Percentiles rank a stretch among this genome's conserved stretches.
Evolutionary conservation across 495 filamentous ascomycete genomes (phyloP).

Genomic region (Aspergillus biplanus): DNA sequence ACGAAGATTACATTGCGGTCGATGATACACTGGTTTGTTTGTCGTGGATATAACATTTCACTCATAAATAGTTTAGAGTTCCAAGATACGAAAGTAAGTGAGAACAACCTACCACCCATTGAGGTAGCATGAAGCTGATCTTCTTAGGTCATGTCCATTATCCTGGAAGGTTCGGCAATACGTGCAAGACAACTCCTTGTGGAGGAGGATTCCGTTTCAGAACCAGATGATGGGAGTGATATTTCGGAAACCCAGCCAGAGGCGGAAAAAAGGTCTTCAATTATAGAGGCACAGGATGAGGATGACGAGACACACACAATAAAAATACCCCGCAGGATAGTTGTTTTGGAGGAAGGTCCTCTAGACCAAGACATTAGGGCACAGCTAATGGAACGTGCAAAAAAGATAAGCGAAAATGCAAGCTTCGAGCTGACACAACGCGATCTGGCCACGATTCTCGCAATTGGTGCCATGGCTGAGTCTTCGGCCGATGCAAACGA

Average conservation of each 20-base stretch:
- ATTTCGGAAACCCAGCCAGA: not conserved
- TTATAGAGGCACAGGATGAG: not conserved
- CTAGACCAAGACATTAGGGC: not conserved
- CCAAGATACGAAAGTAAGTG: constrained; percentile 59
- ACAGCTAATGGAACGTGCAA: not conserved
- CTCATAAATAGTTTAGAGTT: constrained; percentile 63
- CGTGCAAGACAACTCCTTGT: constrained; percentile 9
- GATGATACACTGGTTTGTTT: constrained; percentile 54
- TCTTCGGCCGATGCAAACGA: not conserved
- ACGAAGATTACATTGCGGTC: constrained; percentile 38
- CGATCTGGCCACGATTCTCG: constrained; percentile 8
- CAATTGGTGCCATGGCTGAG: constrained; percentile 6
- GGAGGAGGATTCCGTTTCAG: not conserved
- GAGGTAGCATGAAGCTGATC: not conserved
- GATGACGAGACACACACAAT: not conserved
- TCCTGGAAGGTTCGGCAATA: constrained; percentile 42
- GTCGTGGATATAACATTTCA: constrained; percentile 57
- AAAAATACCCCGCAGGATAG: not conserved
- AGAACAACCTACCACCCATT: not conserved
- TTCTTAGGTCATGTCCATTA: constrained; percentile 45
- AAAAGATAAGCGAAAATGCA: not conserved
- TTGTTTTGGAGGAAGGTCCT: not conserved
- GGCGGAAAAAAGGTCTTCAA: not conserved
- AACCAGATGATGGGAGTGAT: not conserved
- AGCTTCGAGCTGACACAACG: constrained; percentile 14